phyloP scores from a whole-genome alignment of 1,139 yeast genomes.

The Lizanozyma gosingica region DNA sequence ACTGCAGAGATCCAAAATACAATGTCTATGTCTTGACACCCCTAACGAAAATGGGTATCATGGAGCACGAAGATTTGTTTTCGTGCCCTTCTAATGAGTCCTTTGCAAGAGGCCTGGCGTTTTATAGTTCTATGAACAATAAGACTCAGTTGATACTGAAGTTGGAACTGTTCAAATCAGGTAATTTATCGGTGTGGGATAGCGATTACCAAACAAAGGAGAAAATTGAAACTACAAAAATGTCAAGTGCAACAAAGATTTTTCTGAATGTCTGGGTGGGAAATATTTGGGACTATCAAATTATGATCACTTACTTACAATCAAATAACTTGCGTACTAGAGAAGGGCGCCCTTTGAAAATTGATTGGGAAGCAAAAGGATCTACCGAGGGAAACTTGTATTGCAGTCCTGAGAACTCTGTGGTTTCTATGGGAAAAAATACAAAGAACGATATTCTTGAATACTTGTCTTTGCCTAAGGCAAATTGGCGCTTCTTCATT shows the following conservation, averaged over 20 bases:
- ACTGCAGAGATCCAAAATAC: not conserved
- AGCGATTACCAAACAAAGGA: constrained; percentile 66
- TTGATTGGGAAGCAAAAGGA: constrained; percentile 4
- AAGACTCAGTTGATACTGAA: constrained; percentile 13
- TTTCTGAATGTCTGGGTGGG: constrained; percentile 67
- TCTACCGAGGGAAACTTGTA: constrained; percentile 23
- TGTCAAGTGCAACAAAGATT: constrained; percentile 72
- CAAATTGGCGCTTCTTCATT: constrained; percentile 31
- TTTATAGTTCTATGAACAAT: constrained; percentile 9
- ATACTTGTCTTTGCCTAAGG: constrained; percentile 24
- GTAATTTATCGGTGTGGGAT: constrained; percentile 47
- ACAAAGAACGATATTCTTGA: constrained; percentile 12
- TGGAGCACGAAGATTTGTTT: constrained; percentile 11
- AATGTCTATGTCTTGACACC: not conserved
- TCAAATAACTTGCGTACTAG: constrained; percentile 4
- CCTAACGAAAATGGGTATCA: constrained; percentile 6
- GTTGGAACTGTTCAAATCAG: constrained; percentile 18
- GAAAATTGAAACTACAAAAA: constrained; percentile 67
- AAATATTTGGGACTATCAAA: constrained; percentile 47
- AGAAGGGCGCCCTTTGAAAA: constrained; percentile 1
- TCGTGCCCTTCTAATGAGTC: constrained; percentile 9
- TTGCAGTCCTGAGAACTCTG: constrained; percentile 44
- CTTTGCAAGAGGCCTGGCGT: constrained; percentile 11
- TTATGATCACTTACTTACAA: constrained; percentile 20
- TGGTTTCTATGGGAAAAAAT: constrained; percentile 24